A percentile compares a stretch with the other conserved stretches of the same genome.
These are phyloP conservation scores for Voacanga thouarsii DNA, from an alignment of 257 asterid genomes.

Conservation along the genomic window DNA sequence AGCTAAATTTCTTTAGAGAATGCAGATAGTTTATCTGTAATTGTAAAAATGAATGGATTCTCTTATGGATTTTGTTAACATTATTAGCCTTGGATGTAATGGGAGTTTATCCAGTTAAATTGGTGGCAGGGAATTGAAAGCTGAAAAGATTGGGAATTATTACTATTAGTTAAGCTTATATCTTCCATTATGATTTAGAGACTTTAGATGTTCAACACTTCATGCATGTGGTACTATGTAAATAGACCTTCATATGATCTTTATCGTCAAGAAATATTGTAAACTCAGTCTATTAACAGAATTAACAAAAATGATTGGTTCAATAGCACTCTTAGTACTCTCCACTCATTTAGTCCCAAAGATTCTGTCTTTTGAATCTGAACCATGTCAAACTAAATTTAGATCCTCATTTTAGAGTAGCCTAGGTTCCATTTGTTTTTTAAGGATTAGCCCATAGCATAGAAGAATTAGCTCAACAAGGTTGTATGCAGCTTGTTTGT, in stretches of 20 bases:
- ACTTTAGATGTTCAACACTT: background rate
- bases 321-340: slow-evolving; percentile 35
- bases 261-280: slow-evolving; percentile 2
- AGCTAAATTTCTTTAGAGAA: background rate
- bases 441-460: slow-evolving; percentile 19
- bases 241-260: slow-evolving; percentile 12
- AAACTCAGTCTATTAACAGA: slow-evolving; percentile 12
- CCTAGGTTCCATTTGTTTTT: slow-evolving; percentile 10
- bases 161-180: background rate
- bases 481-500: slow-evolving; percentile 57
- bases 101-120: background rate
- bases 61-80: background rate
- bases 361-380: slow-evolving; percentile 23
- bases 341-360: slow-evolving; percentile 40
- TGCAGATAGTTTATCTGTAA: background rate
- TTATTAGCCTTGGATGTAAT: background rate
- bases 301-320: slow-evolving; percentile 45
- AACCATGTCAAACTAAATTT: slow-evolving; percentile 19
- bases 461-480: slow-evolving; percentile 36
- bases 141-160: background rate
- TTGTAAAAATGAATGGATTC: background rate
- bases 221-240: slow-evolving; percentile 8
- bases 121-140: background rate
- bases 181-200: too few species aligned
- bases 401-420: slow-evolving; percentile 11